Conservation (phyloP, 1,284 basidiomycete species). For the Sporisorium scitamineum region DNA sequence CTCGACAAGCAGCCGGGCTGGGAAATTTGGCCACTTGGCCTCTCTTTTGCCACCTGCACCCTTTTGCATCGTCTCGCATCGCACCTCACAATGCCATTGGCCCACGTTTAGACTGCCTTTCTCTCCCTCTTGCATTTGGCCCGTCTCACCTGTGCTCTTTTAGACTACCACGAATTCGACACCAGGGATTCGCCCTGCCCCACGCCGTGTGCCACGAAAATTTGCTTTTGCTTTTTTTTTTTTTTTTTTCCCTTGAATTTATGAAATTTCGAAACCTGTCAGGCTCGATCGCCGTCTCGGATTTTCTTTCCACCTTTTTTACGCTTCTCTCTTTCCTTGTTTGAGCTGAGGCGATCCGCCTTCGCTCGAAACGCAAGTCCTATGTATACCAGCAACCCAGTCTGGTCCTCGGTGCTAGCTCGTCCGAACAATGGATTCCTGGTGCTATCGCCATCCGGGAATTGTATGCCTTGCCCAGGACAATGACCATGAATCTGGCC, state of each 20-base stretch:
- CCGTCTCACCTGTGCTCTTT: neutral
- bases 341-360: neutral
- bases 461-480: too few species aligned
- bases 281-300: slow-evolving; percentile 1
- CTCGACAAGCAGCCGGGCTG: slow-evolving; percentile 15
- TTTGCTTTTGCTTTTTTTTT: neutral
- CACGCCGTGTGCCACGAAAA: neutral
- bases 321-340: neutral
- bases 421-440: neutral
- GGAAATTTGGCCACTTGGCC: slow-evolving; percentile 13
- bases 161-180: slow-evolving; percentile 6
- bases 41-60: slow-evolving; percentile 2
- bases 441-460: neutral
- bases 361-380: neutral
- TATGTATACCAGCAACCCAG: too few species aligned
- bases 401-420: neutral
- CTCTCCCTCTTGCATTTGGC: neutral
- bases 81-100: neutral
- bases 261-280: neutral
- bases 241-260: neutral
- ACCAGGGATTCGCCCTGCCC: neutral
- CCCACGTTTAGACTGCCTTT: neutral
- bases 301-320: neutral
- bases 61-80: neutral
- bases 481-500: neutral